A percentile compares a stretch with the other conserved stretches of the same genome.
Evolutionary conservation across 2,329 filamentous ascomycete species (phyloP).

Genomic region (Penicillium decumbens): DNA sequence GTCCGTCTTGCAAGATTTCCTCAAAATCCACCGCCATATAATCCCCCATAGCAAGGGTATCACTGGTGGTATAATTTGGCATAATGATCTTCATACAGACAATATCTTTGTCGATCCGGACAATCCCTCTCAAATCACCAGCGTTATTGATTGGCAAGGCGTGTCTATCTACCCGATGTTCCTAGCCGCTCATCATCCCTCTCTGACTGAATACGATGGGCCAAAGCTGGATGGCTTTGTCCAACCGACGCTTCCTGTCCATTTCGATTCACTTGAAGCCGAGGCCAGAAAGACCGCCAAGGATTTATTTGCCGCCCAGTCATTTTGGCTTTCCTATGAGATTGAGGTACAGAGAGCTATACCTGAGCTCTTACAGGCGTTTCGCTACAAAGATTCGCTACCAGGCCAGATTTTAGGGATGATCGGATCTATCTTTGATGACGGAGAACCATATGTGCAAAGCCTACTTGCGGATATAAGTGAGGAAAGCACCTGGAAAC

Average conservation of each 20-base stretch:
- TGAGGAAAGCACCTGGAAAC: constrained; percentile 10
- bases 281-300: constrained; percentile 10
- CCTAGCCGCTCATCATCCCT: constrained; percentile 23
- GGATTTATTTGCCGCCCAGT: constrained; percentile 13
- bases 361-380: constrained; percentile 12
- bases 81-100: constrained; percentile 30
- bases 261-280: constrained; percentile 9
- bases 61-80: constrained; percentile 26
- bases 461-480: constrained; percentile 8
- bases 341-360: constrained; percentile 11
- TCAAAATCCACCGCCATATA: constrained; percentile 24
- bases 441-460: constrained; percentile 16
- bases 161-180: constrained; percentile 27
- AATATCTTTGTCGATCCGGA: constrained; percentile 33
- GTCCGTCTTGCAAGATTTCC: constrained; percentile 24
- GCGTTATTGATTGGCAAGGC: constrained; percentile 36
- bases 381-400: constrained; percentile 11
- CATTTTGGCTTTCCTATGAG: constrained; percentile 18
- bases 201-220: constrained; percentile 23
- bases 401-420: constrained; percentile 4
- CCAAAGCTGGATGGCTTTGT: constrained; percentile 13
- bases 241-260: constrained; percentile 8
- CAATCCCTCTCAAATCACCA: constrained; percentile 24
- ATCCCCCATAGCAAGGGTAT: constrained; percentile 20
- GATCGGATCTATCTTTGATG: constrained; percentile 15